Evolutionary conservation across 768 basidiomycete genomes (phyloP), one percentile per base, ranked within the genome.

Genomic region (Termitomyces eurrhizus): DNA sequence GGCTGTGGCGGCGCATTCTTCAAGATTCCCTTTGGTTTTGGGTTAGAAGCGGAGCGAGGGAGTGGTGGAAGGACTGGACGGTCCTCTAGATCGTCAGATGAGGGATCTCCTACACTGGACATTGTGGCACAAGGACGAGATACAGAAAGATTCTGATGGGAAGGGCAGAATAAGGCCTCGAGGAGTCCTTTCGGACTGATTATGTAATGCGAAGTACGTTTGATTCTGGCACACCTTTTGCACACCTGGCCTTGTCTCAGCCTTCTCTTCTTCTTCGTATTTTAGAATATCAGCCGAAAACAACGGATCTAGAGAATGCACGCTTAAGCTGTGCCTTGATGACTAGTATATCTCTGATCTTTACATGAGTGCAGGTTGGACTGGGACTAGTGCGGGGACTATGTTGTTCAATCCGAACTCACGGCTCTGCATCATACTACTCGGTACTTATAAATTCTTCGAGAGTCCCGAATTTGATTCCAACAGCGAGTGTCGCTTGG

Each of bases 1-100:
- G 80, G 77, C 18, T 69, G 69, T 46, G 77, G 82, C 18, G 84
- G 81, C 3, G 87, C 84, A 72, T 93, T 93, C 89, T 94, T 94
- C 68, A 94, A 75, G 67, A 94, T 94, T 37, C 92, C 92, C 74
- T 92, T 94, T 45, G 90, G 92, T 74, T 89, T 90, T 0, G 85
- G 82, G 24, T 84, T 78, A 6, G 88, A 88, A 35, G 77, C 80
- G 18, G 88, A 88, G 59, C 88, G 85, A 59, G 80, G 82, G 35
- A 83, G 68, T 24, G 82, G 83, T 1, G 80, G 79, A 36, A 77
- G 75, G 57, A 76, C 74, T 9, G 75, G 71, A 32, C 72, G 80
- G 67, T 85, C 80, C 60, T 73, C 66, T 53, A 70, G 69, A 41
- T 50, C 54, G 6, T 55, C 49, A 33, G 29, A 29, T 13, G n/a